Evolutionary conservation across 176 grass and related monocot species (phyloP).

Genomic region (Hyparrhenia diplandra): DNA sequence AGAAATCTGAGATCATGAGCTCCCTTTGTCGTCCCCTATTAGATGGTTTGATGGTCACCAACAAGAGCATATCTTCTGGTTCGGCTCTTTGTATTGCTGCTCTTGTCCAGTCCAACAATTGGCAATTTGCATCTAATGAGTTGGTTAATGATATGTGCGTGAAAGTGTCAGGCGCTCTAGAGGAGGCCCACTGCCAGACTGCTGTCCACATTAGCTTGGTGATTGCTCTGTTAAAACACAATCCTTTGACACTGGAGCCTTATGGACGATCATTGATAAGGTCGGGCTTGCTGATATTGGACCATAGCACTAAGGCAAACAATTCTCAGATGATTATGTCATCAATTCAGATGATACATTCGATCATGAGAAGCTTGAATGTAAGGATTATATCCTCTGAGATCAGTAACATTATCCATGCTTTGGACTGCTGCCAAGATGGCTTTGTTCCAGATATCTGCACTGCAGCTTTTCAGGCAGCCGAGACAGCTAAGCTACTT

Average conservation of each 20-base stretch:
- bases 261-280: slow-evolving; percentile 64
- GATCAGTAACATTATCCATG: slow-evolving; percentile 43
- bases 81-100: slow-evolving; percentile 47
- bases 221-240: slow-evolving; percentile 40
- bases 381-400: slow-evolving; percentile 58
- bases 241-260: slow-evolving; percentile 53
- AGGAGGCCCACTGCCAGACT: slow-evolving; percentile 46
- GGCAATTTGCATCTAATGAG: slow-evolving; percentile 50
- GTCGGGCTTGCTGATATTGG: slow-evolving; percentile 60
- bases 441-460: slow-evolving; percentile 24
- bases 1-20: slow-evolving; percentile 39
- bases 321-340: slow-evolving; percentile 29
- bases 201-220: slow-evolving; percentile 47
- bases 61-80: slow-evolving; percentile 46
- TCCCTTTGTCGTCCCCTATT: slow-evolving; percentile 50
- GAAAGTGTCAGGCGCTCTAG: slow-evolving; percentile 56
- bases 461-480: slow-evolving; percentile 39
- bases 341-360: slow-evolving; percentile 63
- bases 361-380: slow-evolving; percentile 54
- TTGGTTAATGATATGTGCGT: slow-evolving; percentile 61
- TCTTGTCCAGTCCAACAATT: slow-evolving; percentile 58
- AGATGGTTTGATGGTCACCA: slow-evolving; percentile 52
- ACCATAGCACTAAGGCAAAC: slow-evolving; percentile 6
- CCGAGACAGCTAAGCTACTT: slow-evolving; percentile 42
- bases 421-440: slow-evolving; percentile 31